A percentile compares a stretch with the other conserved stretches of the same genome.
Evolutionary conservation across 176 grass and related monocot species (phyloP).

Genomic region (Oryza glaberrima): DNA sequence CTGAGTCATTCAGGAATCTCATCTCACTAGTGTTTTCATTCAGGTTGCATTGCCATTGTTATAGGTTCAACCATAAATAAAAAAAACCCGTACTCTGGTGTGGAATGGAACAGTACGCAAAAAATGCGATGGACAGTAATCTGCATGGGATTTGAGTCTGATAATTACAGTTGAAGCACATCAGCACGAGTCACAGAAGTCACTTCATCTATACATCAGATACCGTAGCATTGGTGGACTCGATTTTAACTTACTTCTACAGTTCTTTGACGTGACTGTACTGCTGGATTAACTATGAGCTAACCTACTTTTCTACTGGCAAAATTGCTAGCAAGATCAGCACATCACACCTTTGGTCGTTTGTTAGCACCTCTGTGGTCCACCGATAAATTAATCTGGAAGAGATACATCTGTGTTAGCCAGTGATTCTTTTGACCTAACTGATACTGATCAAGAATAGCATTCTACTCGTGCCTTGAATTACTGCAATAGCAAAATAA

Average conservation of each 20-base stretch:
- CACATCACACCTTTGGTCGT: conserved; percentile 20
- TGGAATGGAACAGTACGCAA: not conserved
- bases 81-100: not conserved
- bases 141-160: not conserved
- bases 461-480: not conserved
- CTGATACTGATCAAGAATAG: not conserved
- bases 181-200: too few relatives aligned
- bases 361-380: not conserved
- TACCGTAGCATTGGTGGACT: not conserved
- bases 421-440: conserved; percentile 1
- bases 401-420: conserved; percentile 2
- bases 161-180: not conserved
- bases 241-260: conserved; percentile 5
- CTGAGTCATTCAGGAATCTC: not conserved
- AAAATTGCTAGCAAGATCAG: not conserved
- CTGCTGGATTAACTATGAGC: conserved; percentile 14
- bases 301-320: conserved; percentile 14
- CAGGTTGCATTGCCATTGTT: not conserved
- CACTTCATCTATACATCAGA: conserved; percentile 4
- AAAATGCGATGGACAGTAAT: not conserved
- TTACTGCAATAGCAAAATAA: conserved; percentile 24
- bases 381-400: conserved; percentile 4
- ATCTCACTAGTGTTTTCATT: not conserved
- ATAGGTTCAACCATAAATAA: not conserved
- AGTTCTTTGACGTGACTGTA: conserved; percentile 19